Percentiles rank a stretch among this genome's conserved stretches.
Evolutionary conservation across 2,329 filamentous ascomycete species (phyloP).

Genomic region (Penicillium sp.): DNA sequence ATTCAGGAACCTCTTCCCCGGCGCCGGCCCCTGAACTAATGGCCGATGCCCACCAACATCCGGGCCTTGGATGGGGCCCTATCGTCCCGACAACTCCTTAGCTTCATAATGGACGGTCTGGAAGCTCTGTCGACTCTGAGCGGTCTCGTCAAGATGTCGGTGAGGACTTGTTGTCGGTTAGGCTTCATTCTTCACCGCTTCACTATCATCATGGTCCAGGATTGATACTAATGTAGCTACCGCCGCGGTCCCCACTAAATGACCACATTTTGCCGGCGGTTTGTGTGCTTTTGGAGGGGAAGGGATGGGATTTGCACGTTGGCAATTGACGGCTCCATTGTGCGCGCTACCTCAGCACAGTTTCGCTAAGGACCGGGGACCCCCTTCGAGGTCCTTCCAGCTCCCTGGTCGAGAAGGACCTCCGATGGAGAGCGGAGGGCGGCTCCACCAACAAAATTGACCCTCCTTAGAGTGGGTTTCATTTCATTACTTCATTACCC

Average conservation of each 20-base stretch:
- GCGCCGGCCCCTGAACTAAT: conserved; percentile 35
- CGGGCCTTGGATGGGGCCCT: conserved; percentile 20
- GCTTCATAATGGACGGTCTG: conserved; percentile 23
- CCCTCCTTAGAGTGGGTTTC: background rate
- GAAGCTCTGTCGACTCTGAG: conserved; percentile 16
- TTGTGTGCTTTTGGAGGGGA: background rate
- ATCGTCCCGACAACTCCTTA: conserved; percentile 29
- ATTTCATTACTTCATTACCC: conserved; percentile 2
- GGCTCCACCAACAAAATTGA: conserved; percentile 12
- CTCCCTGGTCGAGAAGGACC: conserved; percentile 16
- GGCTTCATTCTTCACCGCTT: conserved; percentile 25
- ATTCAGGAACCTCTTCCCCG: conserved; percentile 39
- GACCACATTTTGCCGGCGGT: background rate
- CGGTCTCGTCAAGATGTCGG: conserved; percentile 24
- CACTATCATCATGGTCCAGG: background rate
- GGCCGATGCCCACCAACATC: conserved; percentile 28
- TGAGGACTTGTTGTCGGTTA: conserved; percentile 16
- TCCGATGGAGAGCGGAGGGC: conserved; percentile 13
- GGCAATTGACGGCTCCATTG: conserved; percentile 13
- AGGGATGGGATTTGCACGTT: conserved; percentile 2
- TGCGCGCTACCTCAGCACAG: conserved; percentile 26
- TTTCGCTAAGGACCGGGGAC: conserved; percentile 29
- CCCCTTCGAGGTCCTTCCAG: conserved; percentile 10
- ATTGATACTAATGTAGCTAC: background rate
- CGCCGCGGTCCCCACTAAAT: background rate